phyloP scores from a whole-genome alignment of 1,284 basidiomycete genomes.

The Leccinum angustisporum region DNA sequence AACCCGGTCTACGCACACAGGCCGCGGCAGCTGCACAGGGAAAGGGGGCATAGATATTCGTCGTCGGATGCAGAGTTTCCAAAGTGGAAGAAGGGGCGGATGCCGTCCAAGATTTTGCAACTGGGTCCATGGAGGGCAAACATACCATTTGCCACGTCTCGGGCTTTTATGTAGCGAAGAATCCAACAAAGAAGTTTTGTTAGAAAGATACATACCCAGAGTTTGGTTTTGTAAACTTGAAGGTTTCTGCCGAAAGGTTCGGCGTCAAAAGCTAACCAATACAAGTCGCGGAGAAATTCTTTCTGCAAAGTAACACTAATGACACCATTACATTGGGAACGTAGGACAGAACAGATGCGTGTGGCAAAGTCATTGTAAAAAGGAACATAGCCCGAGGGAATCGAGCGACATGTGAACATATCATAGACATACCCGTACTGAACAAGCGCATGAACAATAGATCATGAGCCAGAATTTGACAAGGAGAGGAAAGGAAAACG shows the following conservation, averaged over 20 bases:
- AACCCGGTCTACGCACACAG: background rate
- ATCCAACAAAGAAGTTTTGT: no score
- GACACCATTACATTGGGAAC: slow-evolving; percentile 24
- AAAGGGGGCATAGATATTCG: background rate
- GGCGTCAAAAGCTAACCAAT: background rate
- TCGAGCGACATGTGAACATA: slow-evolving; percentile 24
- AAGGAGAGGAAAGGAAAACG: slow-evolving; percentile 31
- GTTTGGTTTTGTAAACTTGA: no score
- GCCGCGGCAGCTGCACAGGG: background rate
- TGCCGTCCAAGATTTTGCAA: no score
- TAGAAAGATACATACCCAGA: no score
- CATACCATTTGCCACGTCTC: no score
- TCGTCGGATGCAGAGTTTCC: background rate
- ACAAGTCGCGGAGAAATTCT: background rate
- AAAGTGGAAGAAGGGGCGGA: no score
- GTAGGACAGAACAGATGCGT: slow-evolving; percentile 21
- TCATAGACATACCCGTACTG: slow-evolving; percentile 35
- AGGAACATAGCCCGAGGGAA: slow-evolving; percentile 20
- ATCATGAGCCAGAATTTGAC: slow-evolving; percentile 29
- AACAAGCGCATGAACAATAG: slow-evolving; percentile 29
- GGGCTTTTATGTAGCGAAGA: no score
- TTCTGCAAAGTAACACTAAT: slow-evolving; percentile 22
- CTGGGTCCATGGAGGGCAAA: no score
- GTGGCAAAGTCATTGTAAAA: slow-evolving; percentile 12
- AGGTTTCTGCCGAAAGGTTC: no score